Conservation (phyloP, 2,329 filamentous ascomycete genomes). For the Pseudohalonectria lignicola region DNA sequence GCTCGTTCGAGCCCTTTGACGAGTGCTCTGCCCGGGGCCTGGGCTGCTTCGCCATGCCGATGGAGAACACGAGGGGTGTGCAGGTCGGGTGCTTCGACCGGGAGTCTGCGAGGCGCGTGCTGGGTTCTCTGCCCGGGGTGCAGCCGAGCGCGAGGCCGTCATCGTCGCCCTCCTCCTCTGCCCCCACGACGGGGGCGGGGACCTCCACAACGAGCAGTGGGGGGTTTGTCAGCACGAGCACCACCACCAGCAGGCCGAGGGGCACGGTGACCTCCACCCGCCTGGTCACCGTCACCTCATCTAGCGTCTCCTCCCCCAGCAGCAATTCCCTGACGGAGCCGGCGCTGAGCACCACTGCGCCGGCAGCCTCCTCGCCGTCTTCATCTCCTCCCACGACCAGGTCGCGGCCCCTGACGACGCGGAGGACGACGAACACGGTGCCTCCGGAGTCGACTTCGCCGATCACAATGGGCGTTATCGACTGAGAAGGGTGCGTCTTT, state of each 20-base stretch:
- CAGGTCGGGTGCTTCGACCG: conserved; percentile 34
- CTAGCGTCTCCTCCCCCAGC: no score
- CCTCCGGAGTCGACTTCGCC: no score
- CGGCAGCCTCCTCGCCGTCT: no score
- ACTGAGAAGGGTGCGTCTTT: no score
- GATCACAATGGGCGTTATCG: no score
- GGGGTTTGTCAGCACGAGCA: no score
- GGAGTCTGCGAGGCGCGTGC: conserved; percentile 25
- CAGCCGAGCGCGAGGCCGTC: background rate
- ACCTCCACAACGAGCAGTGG: background rate
- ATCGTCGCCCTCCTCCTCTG: background rate
- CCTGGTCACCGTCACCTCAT: no score
- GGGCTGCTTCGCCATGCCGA: conserved; percentile 43
- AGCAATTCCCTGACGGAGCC: no score
- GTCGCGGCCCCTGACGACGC: background rate
- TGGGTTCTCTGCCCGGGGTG: conserved; percentile 20
- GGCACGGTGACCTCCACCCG: no score
- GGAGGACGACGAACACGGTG: background rate
- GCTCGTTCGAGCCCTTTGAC: conserved; percentile 10
- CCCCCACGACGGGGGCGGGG: background rate
- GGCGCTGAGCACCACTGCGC: no score
- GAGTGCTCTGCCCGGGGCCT: conserved; percentile 17
- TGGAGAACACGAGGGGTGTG: conserved; percentile 35
- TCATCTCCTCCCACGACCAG: background rate
- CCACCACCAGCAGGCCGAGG: no score